Evolutionary conservation across 306 rosid genomes (phyloP).

Genomic region (Castanea crenata): DNA sequence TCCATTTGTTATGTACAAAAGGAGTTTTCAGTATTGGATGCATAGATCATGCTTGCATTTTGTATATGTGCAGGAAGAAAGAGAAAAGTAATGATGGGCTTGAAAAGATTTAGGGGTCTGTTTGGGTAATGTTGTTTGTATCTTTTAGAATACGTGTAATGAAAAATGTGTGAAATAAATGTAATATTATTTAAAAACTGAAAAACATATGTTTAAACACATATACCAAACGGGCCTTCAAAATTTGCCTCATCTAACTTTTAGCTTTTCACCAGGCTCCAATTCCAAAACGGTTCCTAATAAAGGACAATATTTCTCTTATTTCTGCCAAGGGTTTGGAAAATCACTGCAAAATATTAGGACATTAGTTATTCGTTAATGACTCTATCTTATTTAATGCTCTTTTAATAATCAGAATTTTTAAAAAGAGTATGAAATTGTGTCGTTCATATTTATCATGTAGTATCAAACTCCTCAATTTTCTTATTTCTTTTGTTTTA

Average conservation of each 20-base stretch:
- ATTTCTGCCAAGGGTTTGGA: not conserved
- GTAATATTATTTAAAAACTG: too few relatives aligned
- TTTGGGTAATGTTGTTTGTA: too few relatives aligned
- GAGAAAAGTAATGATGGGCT: conserved; percentile 2
- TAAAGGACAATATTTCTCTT: conserved; percentile 4
- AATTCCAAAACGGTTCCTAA: conserved; percentile 7
- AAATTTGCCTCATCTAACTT: not conserved
- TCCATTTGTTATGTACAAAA: not conserved
- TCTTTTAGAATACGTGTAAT: too few relatives aligned
- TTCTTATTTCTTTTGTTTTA: too few relatives aligned
- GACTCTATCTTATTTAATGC: too few relatives aligned
- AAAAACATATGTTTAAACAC: too few relatives aligned
- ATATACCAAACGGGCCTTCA: not conserved
- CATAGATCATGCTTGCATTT: not conserved
- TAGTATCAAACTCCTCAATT: too few relatives aligned
- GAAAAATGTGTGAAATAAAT: too few relatives aligned
- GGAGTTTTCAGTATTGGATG: not conserved
- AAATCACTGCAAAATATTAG: not conserved
- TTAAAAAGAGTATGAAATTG: not conserved
- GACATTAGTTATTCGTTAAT: not conserved
- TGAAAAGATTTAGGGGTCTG: not conserved
- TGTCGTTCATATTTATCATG: not conserved
- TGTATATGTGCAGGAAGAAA: conserved; percentile 11
- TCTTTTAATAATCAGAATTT: not conserved
- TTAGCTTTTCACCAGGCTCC: not conserved